Percentiles rank a stretch among this genome's conserved stretches.
phyloP scores from a whole-genome alignment of 169 alveolate genomes.

The Plasmodium reichenowi region DNA sequence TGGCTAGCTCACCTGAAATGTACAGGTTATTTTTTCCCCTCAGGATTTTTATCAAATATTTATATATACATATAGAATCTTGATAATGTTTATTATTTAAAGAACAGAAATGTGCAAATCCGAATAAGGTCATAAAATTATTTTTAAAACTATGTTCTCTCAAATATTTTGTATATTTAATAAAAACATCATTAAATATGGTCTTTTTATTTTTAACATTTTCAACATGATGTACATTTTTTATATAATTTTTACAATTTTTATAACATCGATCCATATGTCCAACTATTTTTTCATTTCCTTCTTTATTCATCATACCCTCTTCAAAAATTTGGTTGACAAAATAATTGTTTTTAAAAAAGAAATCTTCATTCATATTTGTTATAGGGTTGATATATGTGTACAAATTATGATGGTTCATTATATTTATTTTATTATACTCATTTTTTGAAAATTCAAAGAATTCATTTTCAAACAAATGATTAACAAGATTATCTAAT shows the following conservation, averaged over 20 bases:
- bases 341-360: constrained; percentile 41
- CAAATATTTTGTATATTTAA: constrained; percentile 22
- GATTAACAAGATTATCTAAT: constrained; percentile 6
- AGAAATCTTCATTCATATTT: constrained; percentile 26
- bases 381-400: constrained; percentile 41
- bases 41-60: constrained; percentile 9
- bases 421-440: background rate
- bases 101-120: constrained; percentile 67
- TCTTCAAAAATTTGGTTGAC: constrained; percentile 26
- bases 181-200: background rate
- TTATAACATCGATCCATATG: background rate
- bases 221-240: background rate
- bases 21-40: constrained; percentile 19
- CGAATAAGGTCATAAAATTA: constrained; percentile 48
- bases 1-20: constrained; percentile 55
- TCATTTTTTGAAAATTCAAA: constrained; percentile 4
- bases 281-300: background rate
- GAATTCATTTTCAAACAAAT: constrained; percentile 34
- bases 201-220: background rate
- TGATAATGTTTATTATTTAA: constrained; percentile 15
- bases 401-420: constrained; percentile 14
- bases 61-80: constrained; percentile 29
- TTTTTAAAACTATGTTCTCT: constrained; percentile 33
- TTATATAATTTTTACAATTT: background rate
- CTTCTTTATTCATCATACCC: background rate